phyloP scores from a whole-genome alignment of 495 filamentous ascomycete species.

The Bacidia gigantensis region DNA sequence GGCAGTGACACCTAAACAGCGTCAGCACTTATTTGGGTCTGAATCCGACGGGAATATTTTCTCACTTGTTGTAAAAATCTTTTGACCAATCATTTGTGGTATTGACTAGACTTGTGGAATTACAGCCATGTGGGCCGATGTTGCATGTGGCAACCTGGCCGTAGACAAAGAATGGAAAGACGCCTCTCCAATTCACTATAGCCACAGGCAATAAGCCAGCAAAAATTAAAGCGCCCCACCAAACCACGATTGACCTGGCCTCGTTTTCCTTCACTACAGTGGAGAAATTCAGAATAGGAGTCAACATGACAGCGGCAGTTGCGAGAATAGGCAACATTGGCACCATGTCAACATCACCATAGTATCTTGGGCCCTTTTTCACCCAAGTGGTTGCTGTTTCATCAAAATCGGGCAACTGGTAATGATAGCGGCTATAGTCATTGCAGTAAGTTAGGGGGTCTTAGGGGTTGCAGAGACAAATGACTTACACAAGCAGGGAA shows the following conservation, averaged over 20 bases:
- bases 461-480: too few relatives aligned
- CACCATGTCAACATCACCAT: neutral
- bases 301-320: slow-evolving; percentile 1
- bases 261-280: neutral
- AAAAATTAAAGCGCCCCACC: slow-evolving; percentile 10
- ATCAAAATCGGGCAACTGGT: too few relatives aligned
- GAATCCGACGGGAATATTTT: too few relatives aligned
- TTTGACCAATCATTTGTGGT: too few relatives aligned
- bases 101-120: too few relatives aligned
- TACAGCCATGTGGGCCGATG: too few relatives aligned
- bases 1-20: neutral
- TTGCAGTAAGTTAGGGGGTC: too few relatives aligned
- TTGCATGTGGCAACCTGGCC: neutral
- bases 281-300: neutral
- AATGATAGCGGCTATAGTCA: too few relatives aligned
- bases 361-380: neutral
- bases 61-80: neutral
- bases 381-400: neutral
- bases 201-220: slow-evolving; percentile 17
- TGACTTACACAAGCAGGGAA: neutral
- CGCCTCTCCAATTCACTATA: neutral
- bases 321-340: neutral
- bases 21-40: neutral
- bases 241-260: slow-evolving; percentile 6
- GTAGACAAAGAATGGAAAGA: neutral